Conservation (phyloP, 768 basidiomycete genomes). For the Ramaria sp. region DNA sequence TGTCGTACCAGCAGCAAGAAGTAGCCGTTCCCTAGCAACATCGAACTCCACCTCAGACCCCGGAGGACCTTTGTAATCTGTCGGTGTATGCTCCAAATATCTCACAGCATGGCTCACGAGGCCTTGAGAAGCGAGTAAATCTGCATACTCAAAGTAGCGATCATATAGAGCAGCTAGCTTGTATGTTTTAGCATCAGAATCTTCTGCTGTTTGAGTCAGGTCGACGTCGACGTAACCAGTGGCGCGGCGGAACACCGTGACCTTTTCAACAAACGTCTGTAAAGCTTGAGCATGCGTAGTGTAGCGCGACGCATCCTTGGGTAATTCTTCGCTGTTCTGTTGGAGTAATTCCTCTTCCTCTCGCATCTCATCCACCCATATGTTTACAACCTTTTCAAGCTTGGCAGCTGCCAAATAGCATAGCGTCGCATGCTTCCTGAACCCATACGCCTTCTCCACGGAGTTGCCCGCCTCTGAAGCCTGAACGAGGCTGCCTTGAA, state of each 20-base stretch:
- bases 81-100: conserved; percentile 72
- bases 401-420: conserved; percentile 89
- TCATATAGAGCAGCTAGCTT: conserved; percentile 84
- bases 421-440: conserved; percentile 80
- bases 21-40: conserved; percentile 35
- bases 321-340: conserved; percentile 23
- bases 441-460: conserved; percentile 33
- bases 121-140: conserved; percentile 85
- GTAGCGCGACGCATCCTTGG: conserved; percentile 41
- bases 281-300: conserved; percentile 76
- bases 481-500: conserved; percentile 55
- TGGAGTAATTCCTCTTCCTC: conserved; percentile 67
- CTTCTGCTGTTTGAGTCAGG: conserved; percentile 32
- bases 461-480: conserved; percentile 33
- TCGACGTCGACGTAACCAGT: conserved; percentile 72
- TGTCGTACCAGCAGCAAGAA: conserved; percentile 26
- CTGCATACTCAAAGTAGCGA: conserved; percentile 91
- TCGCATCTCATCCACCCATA: conserved; percentile 83
- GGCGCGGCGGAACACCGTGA: conserved; percentile 85
- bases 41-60: conserved; percentile 28
- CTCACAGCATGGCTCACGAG: conserved; percentile 69
- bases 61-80: conserved; percentile 58
- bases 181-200: conserved; percentile 49
- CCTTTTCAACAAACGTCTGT: conserved; percentile 94
- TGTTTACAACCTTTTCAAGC: conserved; percentile 76